Evolutionary conservation across 78 protist genomes (phyloP).

Genomic region (Dictyostelium capitatum): DNA sequence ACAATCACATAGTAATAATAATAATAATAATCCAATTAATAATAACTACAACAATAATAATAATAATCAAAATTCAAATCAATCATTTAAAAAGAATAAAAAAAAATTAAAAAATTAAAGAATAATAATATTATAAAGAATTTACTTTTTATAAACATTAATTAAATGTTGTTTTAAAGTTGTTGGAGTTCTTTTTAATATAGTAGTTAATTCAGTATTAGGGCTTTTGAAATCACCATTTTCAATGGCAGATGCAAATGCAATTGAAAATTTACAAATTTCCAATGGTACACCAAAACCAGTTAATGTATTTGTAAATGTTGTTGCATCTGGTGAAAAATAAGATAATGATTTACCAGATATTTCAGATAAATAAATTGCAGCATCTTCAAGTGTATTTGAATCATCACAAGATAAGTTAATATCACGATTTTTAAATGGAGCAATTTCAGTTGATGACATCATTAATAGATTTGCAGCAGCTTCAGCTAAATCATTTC

Average conservation of each 20-base stretch:
- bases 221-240: slow-evolving; percentile 1
- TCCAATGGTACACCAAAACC: not conserved
- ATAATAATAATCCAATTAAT: too few relatives aligned
- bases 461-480: not conserved
- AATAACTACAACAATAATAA: too few relatives aligned
- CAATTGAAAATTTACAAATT: not conserved
- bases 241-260: slow-evolving; percentile 27
- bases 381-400: slow-evolving; percentile 18
- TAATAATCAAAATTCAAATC: too few relatives aligned
- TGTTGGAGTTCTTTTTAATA: slow-evolving; percentile 18
- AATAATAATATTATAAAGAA: not conserved
- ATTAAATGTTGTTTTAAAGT: not conserved
- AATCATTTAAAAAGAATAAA: too few relatives aligned
- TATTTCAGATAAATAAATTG: not conserved
- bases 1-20: too few relatives aligned
- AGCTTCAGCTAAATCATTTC: slow-evolving; percentile 51
- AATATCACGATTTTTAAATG: too few relatives aligned
- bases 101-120: too few relatives aligned
- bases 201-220: not conserved
- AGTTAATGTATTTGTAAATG: not conserved
- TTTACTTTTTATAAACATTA: not conserved
- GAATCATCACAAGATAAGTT: not conserved
- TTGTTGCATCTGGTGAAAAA: not conserved
- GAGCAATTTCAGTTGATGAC: too few relatives aligned
- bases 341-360: not conserved